Evolutionary conservation across 768 basidiomycete species (phyloP).

Genomic region (Pulveroboletus sp.): DNA sequence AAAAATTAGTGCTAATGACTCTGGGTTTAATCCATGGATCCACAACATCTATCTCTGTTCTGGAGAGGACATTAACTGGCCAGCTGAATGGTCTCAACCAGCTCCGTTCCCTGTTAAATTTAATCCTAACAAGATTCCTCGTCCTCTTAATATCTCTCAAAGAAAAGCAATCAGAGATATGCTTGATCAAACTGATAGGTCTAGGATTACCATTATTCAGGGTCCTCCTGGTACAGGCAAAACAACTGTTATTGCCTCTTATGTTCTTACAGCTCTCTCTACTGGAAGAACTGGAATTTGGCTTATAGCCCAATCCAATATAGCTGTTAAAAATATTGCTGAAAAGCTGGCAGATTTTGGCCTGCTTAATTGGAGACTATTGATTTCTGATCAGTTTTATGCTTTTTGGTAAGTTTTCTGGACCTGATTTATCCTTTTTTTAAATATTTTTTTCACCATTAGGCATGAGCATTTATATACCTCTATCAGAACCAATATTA

Average conservation of each 20-base stretch:
- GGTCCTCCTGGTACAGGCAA: conserved; percentile 72
- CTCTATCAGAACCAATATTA: conserved; percentile 43
- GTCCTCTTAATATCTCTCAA: conserved; percentile 39
- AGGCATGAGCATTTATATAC: conserved; percentile 83
- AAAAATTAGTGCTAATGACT: conserved; percentile 16
- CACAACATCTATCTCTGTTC: conserved; percentile 31
- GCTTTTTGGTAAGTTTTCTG: conserved; percentile 50
- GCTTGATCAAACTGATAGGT: conserved; percentile 32
- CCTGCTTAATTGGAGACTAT: conserved; percentile 54
- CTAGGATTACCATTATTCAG: conserved; percentile 34
- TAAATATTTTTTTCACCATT: conserved; percentile 3
- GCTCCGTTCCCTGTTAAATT: conserved; percentile 16
- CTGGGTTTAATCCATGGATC: conserved; percentile 35
- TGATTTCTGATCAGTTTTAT: conserved; percentile 71
- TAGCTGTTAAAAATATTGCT: conserved; percentile 87
- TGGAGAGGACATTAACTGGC: conserved; percentile 33
- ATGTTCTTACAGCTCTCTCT: conserved; percentile 45
- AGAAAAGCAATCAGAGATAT: conserved; percentile 33
- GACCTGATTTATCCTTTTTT: conserved; percentile 1
- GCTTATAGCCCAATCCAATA: conserved; percentile 82
- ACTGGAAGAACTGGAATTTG: conserved; percentile 52
- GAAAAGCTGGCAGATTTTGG: conserved; percentile 61
- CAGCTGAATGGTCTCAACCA: conserved; percentile 29
- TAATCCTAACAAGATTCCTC: conserved; percentile 11
- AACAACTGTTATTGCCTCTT: conserved; percentile 66